A percentile compares a stretch with the other conserved stretches of the same genome.
Evolutionary conservation across 257 asterid species (phyloP).

Genomic region (Schizonepeta tenuifolia): DNA sequence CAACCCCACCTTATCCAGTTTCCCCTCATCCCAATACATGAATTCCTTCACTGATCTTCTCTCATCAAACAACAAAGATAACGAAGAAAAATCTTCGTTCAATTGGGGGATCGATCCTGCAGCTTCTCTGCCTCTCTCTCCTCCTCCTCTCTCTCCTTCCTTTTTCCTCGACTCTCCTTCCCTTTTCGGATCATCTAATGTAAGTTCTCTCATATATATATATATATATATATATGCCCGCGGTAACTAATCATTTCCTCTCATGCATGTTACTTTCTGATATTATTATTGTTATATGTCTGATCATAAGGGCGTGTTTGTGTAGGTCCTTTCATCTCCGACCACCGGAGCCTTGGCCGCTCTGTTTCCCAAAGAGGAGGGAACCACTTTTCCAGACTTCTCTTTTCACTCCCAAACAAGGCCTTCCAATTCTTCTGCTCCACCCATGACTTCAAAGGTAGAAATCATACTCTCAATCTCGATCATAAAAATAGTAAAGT

Average conservation of each 20-base stretch:
- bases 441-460: slow-evolving; percentile 39
- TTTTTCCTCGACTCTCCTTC: slow-evolving; percentile 74
- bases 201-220: not conserved
- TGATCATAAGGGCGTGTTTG: slow-evolving; percentile 23
- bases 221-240: too few species aligned
- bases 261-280: not conserved
- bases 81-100: slow-evolving; percentile 23
- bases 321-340: slow-evolving; percentile 69
- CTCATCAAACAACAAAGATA: not conserved
- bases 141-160: slow-evolving; percentile 65
- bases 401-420: slow-evolving; percentile 58
- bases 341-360: slow-evolving; percentile 62
- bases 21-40: slow-evolving; percentile 38
- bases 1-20: slow-evolving; percentile 8
- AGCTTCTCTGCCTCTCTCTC: slow-evolving; percentile 60
- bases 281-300: not conserved
- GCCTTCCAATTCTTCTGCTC: slow-evolving; percentile 39
- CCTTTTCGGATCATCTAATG: slow-evolving; percentile 39
- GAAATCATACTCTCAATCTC: not conserved
- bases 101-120: slow-evolving; percentile 56
- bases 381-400: slow-evolving; percentile 44
- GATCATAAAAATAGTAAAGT: too few species aligned
- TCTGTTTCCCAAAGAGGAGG: slow-evolving; percentile 43
- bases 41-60: slow-evolving; percentile 51
- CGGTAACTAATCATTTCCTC: too few species aligned